Conservation (phyloP, 2,329 filamentous ascomycete species). For the Aspergillus sp. region DNA sequence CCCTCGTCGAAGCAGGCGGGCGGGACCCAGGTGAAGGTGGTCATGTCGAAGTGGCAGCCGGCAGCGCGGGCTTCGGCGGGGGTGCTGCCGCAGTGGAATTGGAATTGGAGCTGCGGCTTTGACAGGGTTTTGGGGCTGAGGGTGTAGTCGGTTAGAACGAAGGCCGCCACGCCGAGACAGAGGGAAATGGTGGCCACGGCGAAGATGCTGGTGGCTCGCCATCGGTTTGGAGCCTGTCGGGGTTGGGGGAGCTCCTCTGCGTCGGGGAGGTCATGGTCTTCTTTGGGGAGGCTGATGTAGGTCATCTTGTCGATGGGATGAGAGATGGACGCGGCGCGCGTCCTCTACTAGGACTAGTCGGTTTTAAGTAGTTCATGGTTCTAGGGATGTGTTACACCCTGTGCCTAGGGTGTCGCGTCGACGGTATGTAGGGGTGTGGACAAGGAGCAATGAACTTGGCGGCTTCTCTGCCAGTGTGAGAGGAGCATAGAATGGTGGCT, state of each 20-base stretch:
- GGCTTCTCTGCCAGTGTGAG: no score
- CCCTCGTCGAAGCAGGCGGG: conserved; percentile 22
- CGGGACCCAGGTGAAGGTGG: conserved; percentile 24
- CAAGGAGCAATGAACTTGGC: no score
- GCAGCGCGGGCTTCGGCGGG: conserved; percentile 14
- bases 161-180: not conserved
- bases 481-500: no score
- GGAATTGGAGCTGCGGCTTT: not conserved
- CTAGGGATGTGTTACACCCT: no score
- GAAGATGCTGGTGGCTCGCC: not conserved
- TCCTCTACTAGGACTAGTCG: no score
- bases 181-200: not conserved
- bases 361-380: no score
- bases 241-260: not conserved
- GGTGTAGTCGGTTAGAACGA: not conserved
- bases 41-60: conserved; percentile 25
- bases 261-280: not conserved
- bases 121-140: not conserved
- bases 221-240: not conserved
- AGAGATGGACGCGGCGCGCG: no score
- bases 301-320: not conserved
- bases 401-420: no score
- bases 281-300: not conserved
- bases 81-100: conserved; percentile 5
- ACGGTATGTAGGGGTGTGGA: no score